Evolutionary conservation across 2,329 filamentous ascomycete genomes (phyloP).

Genomic region (Beauveria bassiana): DNA sequence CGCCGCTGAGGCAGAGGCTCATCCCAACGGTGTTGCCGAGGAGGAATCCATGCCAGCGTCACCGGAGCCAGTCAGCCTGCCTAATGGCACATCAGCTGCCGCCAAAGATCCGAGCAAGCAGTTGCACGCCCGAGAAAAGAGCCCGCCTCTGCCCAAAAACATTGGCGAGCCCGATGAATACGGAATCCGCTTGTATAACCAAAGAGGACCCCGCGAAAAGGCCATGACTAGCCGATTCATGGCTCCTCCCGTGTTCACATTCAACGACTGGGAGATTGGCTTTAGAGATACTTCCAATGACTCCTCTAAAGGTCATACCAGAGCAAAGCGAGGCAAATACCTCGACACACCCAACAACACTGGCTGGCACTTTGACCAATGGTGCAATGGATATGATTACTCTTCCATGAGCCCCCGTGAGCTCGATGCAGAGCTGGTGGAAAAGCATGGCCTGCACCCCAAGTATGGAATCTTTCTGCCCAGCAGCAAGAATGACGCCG

Average conservation of each 20-base stretch:
- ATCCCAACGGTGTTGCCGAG: conserved; percentile 27
- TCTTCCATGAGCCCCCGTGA: conserved; percentile 40
- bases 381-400: conserved; percentile 45
- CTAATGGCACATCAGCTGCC: conserved; percentile 21
- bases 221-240: conserved; percentile 47
- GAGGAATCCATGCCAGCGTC: conserved; percentile 30
- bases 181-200: conserved; percentile 39
- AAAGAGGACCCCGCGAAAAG: conserved; percentile 33
- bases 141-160: conserved; percentile 30
- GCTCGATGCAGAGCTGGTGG: conserved; percentile 42
- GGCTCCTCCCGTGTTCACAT: conserved; percentile 38
- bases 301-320: conserved; percentile 43
- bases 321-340: conserved; percentile 45
- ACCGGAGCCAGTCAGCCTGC: conserved; percentile 24
- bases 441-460: conserved; percentile 44
- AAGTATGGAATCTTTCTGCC: conserved; percentile 45
- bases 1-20: conserved; percentile 27
- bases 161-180: conserved; percentile 42
- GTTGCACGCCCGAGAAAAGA: conserved; percentile 28
- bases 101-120: conserved; percentile 22
- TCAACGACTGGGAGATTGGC: conserved; percentile 47
- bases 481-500: conserved; percentile 37
- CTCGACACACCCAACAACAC: conserved; percentile 46
- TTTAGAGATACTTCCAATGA: conserved; percentile 53
- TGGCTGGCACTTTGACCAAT: conserved; percentile 47